phyloP scores from a whole-genome alignment of 306 rosid species.

The Cicer cuneatum region DNA sequence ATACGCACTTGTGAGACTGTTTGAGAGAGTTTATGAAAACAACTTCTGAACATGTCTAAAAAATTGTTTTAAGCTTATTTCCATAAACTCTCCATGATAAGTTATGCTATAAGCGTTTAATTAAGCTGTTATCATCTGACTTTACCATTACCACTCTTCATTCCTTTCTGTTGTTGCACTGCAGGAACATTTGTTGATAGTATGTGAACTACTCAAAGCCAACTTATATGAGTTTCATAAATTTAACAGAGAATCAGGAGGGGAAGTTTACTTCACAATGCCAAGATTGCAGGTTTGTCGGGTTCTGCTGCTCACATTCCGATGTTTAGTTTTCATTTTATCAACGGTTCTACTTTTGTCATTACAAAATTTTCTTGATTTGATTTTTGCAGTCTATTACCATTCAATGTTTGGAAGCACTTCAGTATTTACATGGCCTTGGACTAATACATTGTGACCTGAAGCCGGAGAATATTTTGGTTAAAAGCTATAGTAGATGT shows the following conservation, averaged over 20 bases:
- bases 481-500: conserved; percentile 98
- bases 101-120: too few species aligned
- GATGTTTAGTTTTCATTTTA: conserved; percentile 33
- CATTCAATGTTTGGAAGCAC: conserved; percentile 97
- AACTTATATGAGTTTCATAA: conserved; percentile 96
- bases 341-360: conserved; percentile 8
- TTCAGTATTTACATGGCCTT: conserved; percentile 87
- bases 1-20: too few species aligned
- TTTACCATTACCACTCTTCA: not conserved
- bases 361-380: conserved; percentile 41
- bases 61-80: too few species aligned
- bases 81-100: too few species aligned
- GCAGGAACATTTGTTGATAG: conserved; percentile 97
- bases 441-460: conserved; percentile 96
- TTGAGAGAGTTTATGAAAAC: too few species aligned
- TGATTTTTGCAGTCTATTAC: conserved; percentile 82
- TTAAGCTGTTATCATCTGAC: conserved; percentile 11
- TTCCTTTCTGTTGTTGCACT: conserved; percentile 38
- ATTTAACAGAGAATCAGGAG: conserved; percentile 97
- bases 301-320: conserved; percentile 33
- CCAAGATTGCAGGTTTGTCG: conserved; percentile 94
- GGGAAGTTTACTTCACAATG: conserved; percentile 99
- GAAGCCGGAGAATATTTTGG: conserved; percentile 98
- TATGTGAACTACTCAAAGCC: conserved; percentile 97
- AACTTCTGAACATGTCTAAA: too few species aligned